A percentile compares a stretch with the other conserved stretches of the same genome.
Evolutionary conservation across 192 early-diverging fungal genomes (phyloP).

Genomic region (Powellomyces hirtus): DNA sequence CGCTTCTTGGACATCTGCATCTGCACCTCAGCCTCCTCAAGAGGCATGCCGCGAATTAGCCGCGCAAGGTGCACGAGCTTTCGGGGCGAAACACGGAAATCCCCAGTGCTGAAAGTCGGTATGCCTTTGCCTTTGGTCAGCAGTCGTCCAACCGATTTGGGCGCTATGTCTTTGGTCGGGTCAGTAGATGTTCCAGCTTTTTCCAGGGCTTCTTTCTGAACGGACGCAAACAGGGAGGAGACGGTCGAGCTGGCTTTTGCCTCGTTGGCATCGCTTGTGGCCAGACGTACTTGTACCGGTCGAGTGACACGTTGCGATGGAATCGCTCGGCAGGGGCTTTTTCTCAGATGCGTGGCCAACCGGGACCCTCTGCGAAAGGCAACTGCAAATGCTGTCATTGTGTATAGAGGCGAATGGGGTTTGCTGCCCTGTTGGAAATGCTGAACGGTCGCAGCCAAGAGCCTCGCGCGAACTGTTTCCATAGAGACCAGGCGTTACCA

Average conservation of each 20-base stretch:
- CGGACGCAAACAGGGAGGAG: conserved; percentile 2
- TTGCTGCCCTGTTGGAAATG: no score
- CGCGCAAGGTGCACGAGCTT: conserved; percentile 49
- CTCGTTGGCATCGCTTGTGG: no score
- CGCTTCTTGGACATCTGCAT: conserved; percentile 45
- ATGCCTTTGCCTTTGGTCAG: neutral
- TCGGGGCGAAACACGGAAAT: conserved; percentile 35
- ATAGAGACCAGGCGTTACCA: no score
- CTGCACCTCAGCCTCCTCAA: conserved; percentile 40
- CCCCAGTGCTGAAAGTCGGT: conserved; percentile 32
- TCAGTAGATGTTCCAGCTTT: neutral
- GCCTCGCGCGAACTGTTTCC: no score
- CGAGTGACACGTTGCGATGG: no score
- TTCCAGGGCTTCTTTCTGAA: neutral
- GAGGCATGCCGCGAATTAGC: conserved; percentile 36
- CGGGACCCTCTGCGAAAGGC: no score
- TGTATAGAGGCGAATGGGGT: no score
- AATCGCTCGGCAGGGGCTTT: no score
- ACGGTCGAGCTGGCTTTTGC: neutral
- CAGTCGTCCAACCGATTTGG: neutral
- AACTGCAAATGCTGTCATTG: neutral
- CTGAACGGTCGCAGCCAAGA: no score
- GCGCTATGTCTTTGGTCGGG: neutral
- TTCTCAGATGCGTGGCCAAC: no score
- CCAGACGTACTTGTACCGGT: no score